Evolutionary conservation across 1,284 basidiomycete genomes (phyloP), one percentile per base, ranked within the genome.

Genomic region (Puccinia triticina): DNA sequence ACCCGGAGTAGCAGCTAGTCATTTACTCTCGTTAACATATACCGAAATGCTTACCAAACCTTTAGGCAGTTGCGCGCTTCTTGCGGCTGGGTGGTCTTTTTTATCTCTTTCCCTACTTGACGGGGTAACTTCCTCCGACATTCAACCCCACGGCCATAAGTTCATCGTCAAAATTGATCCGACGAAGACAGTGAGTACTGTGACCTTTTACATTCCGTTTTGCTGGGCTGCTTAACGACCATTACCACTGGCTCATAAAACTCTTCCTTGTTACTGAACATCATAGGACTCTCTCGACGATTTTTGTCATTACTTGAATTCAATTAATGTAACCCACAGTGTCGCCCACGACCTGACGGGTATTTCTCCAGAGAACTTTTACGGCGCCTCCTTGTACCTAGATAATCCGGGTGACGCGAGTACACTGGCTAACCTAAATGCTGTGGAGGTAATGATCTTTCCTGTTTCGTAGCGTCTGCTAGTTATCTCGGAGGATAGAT

Each of bases 241-340:
- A 48, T 46, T 10, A 18, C 26, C 11, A 11, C 34, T 72, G 64
- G 40, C 50, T 72, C 18, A 7, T 1, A 21, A 18, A 26, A 18
- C 10, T 71, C 29, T 64, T 18, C 26, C 48, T 0, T 14, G 43
- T 2, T 37, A 12, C 18, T 72, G 32, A 50, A 29, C 50, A n/a
- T 72, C 34, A 21, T 14, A 75, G 73, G 16, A 75, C 16, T 75
- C 77, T 26, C 57, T 80, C 18, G 50, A 69, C 32, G 71, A 80
- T n/a, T 67, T 80, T 46, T 71, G 50, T 26, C 66, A 80, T 10
- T 21, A 80, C 21, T 66, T 80, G 2, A 71, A 69, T 40, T 72
- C 77, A 21, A 53, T 69, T 14, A 69, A 69, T n/a, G 37, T 80
- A 29, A 21, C 37, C 26, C 77, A 80, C 43, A 40, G 55, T n/a